Conservation (phyloP, 176 grass and related monocot species). For the Juncus effusus region DNA sequence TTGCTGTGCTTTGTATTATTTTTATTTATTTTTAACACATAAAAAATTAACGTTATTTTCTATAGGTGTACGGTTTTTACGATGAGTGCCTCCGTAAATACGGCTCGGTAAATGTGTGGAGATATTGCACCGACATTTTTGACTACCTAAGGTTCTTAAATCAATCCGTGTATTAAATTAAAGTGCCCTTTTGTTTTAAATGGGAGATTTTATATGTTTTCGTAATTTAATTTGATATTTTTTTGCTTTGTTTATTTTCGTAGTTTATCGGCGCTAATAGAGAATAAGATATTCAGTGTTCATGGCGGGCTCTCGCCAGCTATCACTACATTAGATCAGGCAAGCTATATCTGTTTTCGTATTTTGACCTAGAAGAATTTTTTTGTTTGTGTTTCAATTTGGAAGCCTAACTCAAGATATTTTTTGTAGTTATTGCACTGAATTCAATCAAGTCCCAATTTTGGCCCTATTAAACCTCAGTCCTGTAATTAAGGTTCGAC, state of each 20-base stretch:
- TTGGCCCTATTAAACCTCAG: no score
- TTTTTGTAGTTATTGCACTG: no score
- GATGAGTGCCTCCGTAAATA: conserved; percentile 98
- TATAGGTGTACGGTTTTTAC: conserved; percentile 97
- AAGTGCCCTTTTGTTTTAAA: background rate
- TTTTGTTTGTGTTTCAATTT: conserved; percentile 18
- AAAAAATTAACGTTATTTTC: background rate
- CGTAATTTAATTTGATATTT: conserved; percentile 11
- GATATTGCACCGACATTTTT: conserved; percentile 99
- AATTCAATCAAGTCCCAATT: no score
- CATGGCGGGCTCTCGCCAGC: conserved; percentile 93
- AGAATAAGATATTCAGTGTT: conserved; percentile 99
- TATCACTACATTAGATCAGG: conserved; percentile 94
- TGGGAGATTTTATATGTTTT: conserved; percentile 11
- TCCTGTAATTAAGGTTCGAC: no score
- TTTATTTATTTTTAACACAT: no score
- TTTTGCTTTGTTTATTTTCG: conserved; percentile 27
- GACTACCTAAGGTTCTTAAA: conserved; percentile 84
- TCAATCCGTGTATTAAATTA: conserved; percentile 1
- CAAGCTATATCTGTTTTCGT: conserved; percentile 19
- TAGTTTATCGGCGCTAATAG: conserved; percentile 96
- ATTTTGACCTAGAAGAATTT: conserved; percentile 1
- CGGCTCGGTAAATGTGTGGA: conserved; percentile 98
- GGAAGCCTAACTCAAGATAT: no score
- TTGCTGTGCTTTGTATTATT: no score